Evolutionary conservation across 768 basidiomycete species (phyloP).

Genomic region (Kwoniella mangroviensis): DNA sequence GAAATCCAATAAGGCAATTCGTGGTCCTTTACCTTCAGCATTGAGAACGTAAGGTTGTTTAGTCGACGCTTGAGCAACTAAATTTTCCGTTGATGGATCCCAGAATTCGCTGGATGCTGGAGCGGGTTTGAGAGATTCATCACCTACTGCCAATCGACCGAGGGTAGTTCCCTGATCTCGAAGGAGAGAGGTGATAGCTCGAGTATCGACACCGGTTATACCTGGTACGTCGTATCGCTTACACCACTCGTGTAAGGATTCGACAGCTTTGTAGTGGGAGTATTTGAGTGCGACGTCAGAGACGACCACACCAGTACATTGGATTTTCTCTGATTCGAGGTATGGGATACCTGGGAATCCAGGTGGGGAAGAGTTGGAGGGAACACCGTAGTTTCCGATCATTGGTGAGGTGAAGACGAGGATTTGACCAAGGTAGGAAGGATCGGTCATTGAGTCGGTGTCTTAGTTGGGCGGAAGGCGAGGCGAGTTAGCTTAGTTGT

Average conservation of each 20-base stretch:
- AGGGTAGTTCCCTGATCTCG: constrained; percentile 97
- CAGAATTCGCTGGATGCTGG: constrained; percentile 78
- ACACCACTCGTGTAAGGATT: constrained; percentile 93
- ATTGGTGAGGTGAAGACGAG: constrained; percentile 97
- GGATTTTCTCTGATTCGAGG: constrained; percentile 85
- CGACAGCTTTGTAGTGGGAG: constrained; percentile 91
- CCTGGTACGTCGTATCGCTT: constrained; percentile 84
- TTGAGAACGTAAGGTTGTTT: constrained; percentile 82
- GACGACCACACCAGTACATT: constrained; percentile 90
- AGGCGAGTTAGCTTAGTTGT: neutral
- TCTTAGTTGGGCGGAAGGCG: constrained; percentile 62
- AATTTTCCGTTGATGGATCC: constrained; percentile 90
- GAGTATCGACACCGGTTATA: constrained; percentile 95
- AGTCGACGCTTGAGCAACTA: constrained; percentile 91
- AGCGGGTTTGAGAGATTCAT: constrained; percentile 66
- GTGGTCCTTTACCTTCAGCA: constrained; percentile 74
- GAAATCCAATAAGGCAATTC: constrained; percentile 94
- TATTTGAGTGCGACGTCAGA: constrained; percentile 93
- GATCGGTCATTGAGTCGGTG: constrained; percentile 99
- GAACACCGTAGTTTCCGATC: constrained; percentile 98
- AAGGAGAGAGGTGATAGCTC: constrained; percentile 88
- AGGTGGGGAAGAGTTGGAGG: constrained; percentile 65
- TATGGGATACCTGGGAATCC: constrained; percentile 69
- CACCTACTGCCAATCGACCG: constrained; percentile 82
- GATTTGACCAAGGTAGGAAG: constrained; percentile 96